Evolutionary conservation across 2,329 filamentous ascomycete genomes (phyloP).

Genomic region (Clonostachys sp.): DNA sequence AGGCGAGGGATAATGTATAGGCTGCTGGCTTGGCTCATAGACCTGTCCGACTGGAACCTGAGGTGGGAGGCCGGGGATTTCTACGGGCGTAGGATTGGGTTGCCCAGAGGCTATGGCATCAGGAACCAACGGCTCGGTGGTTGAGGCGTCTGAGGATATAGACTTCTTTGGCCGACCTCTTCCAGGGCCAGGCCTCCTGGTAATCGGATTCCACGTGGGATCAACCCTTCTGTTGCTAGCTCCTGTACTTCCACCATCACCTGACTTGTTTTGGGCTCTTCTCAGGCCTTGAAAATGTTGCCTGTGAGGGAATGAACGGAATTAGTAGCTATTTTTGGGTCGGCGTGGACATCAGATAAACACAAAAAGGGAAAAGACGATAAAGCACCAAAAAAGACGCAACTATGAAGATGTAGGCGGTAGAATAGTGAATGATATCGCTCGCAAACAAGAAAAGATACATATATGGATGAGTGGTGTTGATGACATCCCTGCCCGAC

Average conservation of each 20-base stretch:
- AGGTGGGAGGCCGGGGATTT: not conserved
- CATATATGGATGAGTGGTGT: not conserved
- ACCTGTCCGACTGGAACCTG: too few relatives aligned
- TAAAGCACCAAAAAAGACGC: too few relatives aligned
- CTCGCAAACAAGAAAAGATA: not conserved
- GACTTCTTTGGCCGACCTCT: conserved; percentile 47
- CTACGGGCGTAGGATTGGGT: not conserved
- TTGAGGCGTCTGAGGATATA: not conserved
- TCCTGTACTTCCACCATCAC: conserved; percentile 24
- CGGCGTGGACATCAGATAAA: not conserved
- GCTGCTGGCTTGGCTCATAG: too few relatives aligned
- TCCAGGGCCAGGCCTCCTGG: conserved; percentile 54
- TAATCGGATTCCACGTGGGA: conserved; percentile 53
- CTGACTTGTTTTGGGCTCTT: conserved; percentile 48
- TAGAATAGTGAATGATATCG: not conserved
- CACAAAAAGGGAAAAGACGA: not conserved
- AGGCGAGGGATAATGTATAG: too few relatives aligned
- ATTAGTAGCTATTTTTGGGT: not conserved
- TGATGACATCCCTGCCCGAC: not conserved
- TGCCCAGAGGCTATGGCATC: not conserved
- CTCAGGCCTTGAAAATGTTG: conserved; percentile 59
- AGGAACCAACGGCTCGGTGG: not conserved
- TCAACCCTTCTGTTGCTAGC: conserved; percentile 36
- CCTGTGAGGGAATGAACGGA: conserved; percentile 19
- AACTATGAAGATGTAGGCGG: too few relatives aligned